Conservation (phyloP, 169 alveolate genomes). For the Ophryocystis elektroscirrha region DNA sequence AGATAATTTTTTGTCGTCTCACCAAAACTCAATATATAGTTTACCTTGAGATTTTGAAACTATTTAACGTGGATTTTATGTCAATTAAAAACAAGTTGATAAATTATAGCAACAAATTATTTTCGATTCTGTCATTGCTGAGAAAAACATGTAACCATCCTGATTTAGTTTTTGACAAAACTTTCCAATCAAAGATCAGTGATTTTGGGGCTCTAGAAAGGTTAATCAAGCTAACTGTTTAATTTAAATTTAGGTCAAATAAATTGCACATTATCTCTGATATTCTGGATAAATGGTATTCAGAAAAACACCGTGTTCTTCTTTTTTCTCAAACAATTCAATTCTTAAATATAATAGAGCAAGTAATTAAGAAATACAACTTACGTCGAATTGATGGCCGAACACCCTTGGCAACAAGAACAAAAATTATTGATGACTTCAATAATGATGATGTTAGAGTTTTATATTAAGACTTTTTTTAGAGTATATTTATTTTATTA, state of each 20-base stretch:
- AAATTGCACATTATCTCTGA: too few species aligned
- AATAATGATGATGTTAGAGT: constrained; percentile 1
- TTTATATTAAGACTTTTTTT: neutral
- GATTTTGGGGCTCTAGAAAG: constrained; percentile 16
- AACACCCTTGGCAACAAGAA: constrained; percentile 15
- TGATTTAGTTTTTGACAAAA: constrained; percentile 22
- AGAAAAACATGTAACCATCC: constrained; percentile 43
- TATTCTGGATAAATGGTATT: constrained; percentile 18
- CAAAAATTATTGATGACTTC: constrained; percentile 12
- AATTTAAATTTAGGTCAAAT: constrained; percentile 17
- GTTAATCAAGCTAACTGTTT: constrained; percentile 16
- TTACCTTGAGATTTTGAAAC: too few species aligned
- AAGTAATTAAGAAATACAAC: neutral
- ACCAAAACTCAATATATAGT: constrained; percentile 36
- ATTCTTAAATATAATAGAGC: constrained; percentile 21
- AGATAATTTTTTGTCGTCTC: constrained; percentile 29
- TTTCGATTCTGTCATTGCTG: constrained; percentile 18
- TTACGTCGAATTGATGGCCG: constrained; percentile 22
- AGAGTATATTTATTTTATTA: constrained; percentile 11
- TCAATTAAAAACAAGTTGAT: too few species aligned
- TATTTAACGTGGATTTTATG: too few species aligned
- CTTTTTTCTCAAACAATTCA: constrained; percentile 26
- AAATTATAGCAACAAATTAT: constrained; percentile 1
- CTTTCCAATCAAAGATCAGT: neutral
- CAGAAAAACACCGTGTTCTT: constrained; percentile 18